Evolutionary conservation across 345 rosid genomes (phyloP).

Genomic region (Dipteronia dyeriana): DNA sequence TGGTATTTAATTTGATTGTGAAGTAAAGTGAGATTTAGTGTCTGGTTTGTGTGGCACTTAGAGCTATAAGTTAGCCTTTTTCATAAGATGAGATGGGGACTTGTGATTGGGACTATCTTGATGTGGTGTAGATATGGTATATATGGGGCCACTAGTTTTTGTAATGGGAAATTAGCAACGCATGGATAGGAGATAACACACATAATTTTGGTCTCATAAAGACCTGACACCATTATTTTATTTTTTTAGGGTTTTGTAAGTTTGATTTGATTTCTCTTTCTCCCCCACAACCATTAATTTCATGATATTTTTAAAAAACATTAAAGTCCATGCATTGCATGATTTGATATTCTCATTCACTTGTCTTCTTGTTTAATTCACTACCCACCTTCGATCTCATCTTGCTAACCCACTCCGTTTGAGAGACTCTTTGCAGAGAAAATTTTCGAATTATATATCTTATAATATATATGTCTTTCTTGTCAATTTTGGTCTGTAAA

Average conservation of each 20-base stretch:
- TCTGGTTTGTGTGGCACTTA: conserved; percentile 6
- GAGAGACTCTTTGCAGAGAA: not conserved
- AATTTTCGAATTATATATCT: not conserved
- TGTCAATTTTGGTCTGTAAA: not conserved
- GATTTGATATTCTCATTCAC: not conserved
- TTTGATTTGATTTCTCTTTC: conserved; percentile 21
- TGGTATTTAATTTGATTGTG: not conserved
- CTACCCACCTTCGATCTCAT: not conserved
- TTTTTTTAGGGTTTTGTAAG: conserved; percentile 23
- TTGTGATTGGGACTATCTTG: conserved; percentile 39
- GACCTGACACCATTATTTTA: conserved; percentile 45
- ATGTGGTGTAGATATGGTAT: not conserved
- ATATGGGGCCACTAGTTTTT: conserved; percentile 24
- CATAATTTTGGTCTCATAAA: conserved; percentile 49
- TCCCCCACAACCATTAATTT: not conserved
- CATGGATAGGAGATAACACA: conserved; percentile 32
- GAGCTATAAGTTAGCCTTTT: conserved; percentile 12
- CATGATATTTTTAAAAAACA: not conserved
- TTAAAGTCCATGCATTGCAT: not conserved
- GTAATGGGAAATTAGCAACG: conserved; percentile 34
- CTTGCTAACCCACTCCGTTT: not conserved
- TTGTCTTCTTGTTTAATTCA: not conserved
- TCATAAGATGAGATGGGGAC: conserved; percentile 19
- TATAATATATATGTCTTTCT: no score
- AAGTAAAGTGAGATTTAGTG: conserved; percentile 17